Base-by-base conservation (phyloP, 2,329 filamentous ascomycete genomes). In the Colletotrichum ledebouriae region DNA sequence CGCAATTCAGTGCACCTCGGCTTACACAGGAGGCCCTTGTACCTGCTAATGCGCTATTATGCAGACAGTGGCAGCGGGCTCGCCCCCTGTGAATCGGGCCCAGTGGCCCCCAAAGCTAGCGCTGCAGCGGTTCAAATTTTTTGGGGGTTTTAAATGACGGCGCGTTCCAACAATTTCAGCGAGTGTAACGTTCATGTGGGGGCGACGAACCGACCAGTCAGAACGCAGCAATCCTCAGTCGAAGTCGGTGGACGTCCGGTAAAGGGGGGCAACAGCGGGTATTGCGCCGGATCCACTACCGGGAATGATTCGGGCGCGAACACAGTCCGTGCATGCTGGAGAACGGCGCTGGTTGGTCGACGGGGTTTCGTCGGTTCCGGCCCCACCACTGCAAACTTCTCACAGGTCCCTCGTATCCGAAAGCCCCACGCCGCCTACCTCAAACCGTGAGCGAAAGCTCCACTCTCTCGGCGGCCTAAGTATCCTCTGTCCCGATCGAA, bases 111-210 rank as follows among this genome's bases (percentile, higher is more conserved):
- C 46, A 29, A 39, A 37, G 49, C 59, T 63, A 63, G 37, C 47
- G 52, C 44, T 58, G 64, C 63, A 63, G 59, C 46, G 37, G 34
- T 25, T 55, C 37, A 55, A 29, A 7, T 29, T 47, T 39, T 63
- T 53, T 17, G 34, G 10, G 29, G 4, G 4, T 25, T 25, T 25
- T 25, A 34, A 68, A 68, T 65, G 41, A 65, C 49, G 61, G 65
- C 55, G 65, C 41, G 49, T 65, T 65, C 61, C 55, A 60, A 68
- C 61, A 68, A 65, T 68, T 65, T 68, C 55, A 56, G 55, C 61
- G 61, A 56, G 42, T 50, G 65, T 69, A 69, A 33, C 61, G 60
- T 57, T 11, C 49, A 15, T 17, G 56, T 65, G 61, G 66, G 56
- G 13, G 11, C 34, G 9, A 11, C 11, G 1, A 29, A 9, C 33